These are phyloP conservation scores for Talaromyces verruculosus DNA, from an alignment of 2,329 filamentous ascomycete genomes.

Conservation along the genomic window DNA sequence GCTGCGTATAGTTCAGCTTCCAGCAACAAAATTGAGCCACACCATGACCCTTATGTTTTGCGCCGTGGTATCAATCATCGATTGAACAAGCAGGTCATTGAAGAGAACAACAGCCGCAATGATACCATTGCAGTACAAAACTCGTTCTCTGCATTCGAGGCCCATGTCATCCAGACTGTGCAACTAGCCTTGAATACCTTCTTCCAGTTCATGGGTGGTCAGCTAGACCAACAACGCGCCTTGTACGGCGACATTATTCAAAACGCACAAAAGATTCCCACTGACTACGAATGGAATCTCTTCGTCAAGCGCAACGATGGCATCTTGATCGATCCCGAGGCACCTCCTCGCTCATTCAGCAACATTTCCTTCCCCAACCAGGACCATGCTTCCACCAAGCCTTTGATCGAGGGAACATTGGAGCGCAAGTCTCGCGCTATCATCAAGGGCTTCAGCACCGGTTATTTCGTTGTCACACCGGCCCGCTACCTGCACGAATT, in stretches of 20 bases:
- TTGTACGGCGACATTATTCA: conserved; percentile 83
- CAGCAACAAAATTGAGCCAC: conserved; percentile 67
- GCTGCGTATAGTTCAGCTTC: conserved; percentile 71
- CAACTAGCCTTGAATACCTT: conserved; percentile 83
- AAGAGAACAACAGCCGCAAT: conserved; percentile 94
- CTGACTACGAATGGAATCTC: conserved; percentile 87
- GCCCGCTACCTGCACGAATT: conserved; percentile 92
- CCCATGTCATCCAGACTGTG: conserved; percentile 76
- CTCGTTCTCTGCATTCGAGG: conserved; percentile 84
- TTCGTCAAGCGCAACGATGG: conserved; percentile 72
- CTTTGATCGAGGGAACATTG: conserved; percentile 82
- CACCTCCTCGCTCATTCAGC: conserved; percentile 70
- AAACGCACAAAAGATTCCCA: conserved; percentile 72
- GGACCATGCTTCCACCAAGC: conserved; percentile 73
- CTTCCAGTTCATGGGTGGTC: conserved; percentile 73
- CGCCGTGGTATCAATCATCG: conserved; percentile 78
- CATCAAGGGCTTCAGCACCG: conserved; percentile 71
- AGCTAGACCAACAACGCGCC: conserved; percentile 76
- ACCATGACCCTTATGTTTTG: conserved; percentile 85
- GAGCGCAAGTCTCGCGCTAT: conserved; percentile 90
- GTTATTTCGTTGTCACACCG: conserved; percentile 88
- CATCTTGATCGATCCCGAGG: conserved; percentile 74
- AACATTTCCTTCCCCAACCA: conserved; percentile 85
- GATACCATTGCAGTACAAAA: conserved; percentile 90
- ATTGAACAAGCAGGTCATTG: conserved; percentile 83